Evolutionary conservation across 2,329 filamentous ascomycete genomes (phyloP), one percentile per base, ranked within the genome.

Genomic region (Hypocrella siamensis): DNA sequence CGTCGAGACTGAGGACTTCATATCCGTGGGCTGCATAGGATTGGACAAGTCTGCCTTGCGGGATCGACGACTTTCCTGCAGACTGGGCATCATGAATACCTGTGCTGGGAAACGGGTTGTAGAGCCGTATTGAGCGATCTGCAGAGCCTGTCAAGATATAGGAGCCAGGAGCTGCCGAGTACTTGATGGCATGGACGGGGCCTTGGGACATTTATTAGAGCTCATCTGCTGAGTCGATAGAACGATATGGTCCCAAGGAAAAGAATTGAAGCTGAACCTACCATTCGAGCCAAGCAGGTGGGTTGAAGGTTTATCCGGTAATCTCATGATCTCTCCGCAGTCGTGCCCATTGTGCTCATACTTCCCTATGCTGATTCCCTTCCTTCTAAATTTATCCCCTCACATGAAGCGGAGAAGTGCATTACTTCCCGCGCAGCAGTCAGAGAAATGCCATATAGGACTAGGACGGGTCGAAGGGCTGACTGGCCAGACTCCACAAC

Each of bases 21-120:
- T 98, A 93, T 42, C 84, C 86, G 57, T 98, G 90, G 3, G 81
- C 83, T 22, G 75, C 63, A 59, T 93, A 98, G 22, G 75, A 81
- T 56, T 94, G 86, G 48, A 98, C 83, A 4, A 90, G 75, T 2
- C 64, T 61, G 42, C 66, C 68, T 36, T 65, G 49, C 1, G 65
- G 62, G 5, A 59, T 39, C 2, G 41, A 24, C 3, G 41, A 30
- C 24, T 42, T 42, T 24, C 54, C 46, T 29, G 41, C 49, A 17
- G 41, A 37, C 25, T 42, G 40, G 19, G 44, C 35, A 19, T 46
- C 43, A 1, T 44, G 40, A 47, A 40, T 57, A 38, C 39, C 59
- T 48, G 50, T 52, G 37, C 58, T 62, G 32, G 70, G 66, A 31
- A 62, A 61, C 2, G 80, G 79, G 54, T 93, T 93, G 62, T 85